phyloP scores from a whole-genome alignment of 2,329 filamentous ascomycete species.

The Hypomyces perniciosus region DNA sequence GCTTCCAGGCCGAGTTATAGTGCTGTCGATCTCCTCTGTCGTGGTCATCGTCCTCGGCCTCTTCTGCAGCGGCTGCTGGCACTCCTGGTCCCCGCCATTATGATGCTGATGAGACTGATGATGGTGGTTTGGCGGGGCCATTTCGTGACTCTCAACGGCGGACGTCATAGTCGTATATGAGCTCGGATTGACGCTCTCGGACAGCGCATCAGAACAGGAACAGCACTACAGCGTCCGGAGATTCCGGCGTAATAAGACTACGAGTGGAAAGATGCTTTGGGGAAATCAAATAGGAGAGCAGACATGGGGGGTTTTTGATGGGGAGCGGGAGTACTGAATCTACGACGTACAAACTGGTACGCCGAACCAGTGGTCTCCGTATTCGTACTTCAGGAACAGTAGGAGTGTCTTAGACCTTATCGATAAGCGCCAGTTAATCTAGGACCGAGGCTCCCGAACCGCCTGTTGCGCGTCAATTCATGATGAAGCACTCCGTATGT shows the following conservation, averaged over 20 bases:
- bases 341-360: conserved; percentile 14
- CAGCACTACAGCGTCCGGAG: not conserved
- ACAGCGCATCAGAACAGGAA: not conserved
- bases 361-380: conserved; percentile 2
- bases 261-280: not conserved
- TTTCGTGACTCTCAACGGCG: conserved; percentile 7
- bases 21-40: conserved; percentile 54
- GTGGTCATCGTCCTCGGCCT: conserved; percentile 36
- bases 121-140: conserved; percentile 10
- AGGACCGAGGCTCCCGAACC: no score
- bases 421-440: no score
- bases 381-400: not conserved
- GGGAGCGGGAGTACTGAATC: conserved; percentile 9
- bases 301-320: not conserved
- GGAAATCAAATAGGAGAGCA: not conserved
- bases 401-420: no score
- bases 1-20: conserved; percentile 57
- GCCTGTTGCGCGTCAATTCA: no score
- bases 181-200: not conserved
- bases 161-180: conserved; percentile 7
- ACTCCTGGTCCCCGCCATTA: conserved; percentile 5
- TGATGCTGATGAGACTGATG: conserved; percentile 2
- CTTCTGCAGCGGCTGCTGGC: conserved; percentile 4
- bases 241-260: no score
- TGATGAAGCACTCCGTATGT: no score